These are phyloP conservation scores for Deinandra increscens DNA, from an alignment of 129 eudicot species.

Conservation along the genomic window DNA sequence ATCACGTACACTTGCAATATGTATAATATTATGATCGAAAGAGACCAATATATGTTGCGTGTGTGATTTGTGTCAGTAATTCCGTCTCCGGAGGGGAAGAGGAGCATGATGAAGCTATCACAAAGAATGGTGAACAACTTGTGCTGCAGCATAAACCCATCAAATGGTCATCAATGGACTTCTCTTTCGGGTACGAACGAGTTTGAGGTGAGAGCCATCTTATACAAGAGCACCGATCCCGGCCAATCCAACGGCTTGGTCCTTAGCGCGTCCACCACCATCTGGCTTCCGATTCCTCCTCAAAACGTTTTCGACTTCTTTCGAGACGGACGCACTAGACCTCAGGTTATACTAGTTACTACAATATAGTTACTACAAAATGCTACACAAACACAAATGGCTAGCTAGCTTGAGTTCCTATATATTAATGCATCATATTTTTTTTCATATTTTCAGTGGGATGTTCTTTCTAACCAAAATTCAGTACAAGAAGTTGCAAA, in stretches of 20 bases:
- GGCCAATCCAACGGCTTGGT: constrained; percentile 51
- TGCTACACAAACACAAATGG: neutral
- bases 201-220: constrained; percentile 48
- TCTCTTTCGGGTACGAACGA: constrained; percentile 38
- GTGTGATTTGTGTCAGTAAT: constrained; percentile 28
- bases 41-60: neutral
- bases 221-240: constrained; percentile 49
- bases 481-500: constrained; percentile 79
- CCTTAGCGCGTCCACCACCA: constrained; percentile 63
- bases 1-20: too few relatives aligned
- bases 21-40: too few relatives aligned
- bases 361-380: too few relatives aligned
- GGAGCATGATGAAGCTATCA: constrained; percentile 67
- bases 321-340: constrained; percentile 53
- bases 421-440: too few relatives aligned
- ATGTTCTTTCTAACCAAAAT: constrained; percentile 63
- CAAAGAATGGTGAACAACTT: constrained; percentile 59
- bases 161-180: constrained; percentile 46
- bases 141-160: constrained; percentile 52
- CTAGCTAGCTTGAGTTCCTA: too few relatives aligned
- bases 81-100: constrained; percentile 54
- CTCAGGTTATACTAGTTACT: constrained; percentile 63
- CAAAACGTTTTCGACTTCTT: constrained; percentile 51
- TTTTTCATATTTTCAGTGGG: constrained; percentile 51
- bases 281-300: constrained; percentile 62